Evolutionary conservation across 2,329 filamentous ascomycete species (phyloP), one percentile per base, ranked within the genome.

Genomic region (Achaetomium macrosporum): DNA sequence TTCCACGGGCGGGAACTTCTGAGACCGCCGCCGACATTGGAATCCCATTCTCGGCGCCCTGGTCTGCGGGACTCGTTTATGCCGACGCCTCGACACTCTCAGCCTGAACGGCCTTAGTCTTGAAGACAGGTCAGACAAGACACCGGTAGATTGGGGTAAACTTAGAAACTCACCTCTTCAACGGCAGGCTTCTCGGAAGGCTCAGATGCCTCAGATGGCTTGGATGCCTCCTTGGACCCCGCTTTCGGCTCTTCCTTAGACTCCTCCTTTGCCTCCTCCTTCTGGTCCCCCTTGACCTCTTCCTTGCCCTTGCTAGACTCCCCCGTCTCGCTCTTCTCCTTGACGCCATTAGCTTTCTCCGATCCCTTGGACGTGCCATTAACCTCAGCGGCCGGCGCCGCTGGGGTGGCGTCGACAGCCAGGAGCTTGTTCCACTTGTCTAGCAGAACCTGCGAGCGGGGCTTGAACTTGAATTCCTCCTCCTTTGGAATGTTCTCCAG

Each of bases 401-500:
- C 65, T 11, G 66, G 60, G 10, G 68, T 65, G 11, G 72, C 70
- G 43, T 86, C 85, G 15, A 72, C 74, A 33, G 81, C 81, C n/a
- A 97, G 77, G 35, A 90, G 78, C 68, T 87, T 86, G 69, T 87
- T 95, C 93, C 93, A 99, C 69, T 86, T 87, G 59, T 85, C 83
- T n/a, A 97, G 76, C 44, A 99, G 77, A 6, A 79, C 76, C 59
- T 87, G 79, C 35, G 90, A 91, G 47, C 93, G 86, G 59, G 84
- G 76, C 74, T 93, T 95, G 81, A 99, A 96, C 51, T 87, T 75
- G 69, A 86, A 95, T 60, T 95, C 88, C 35, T 91, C 88, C 59
- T 99, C 93, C 56, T 85, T 85, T 5, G 91, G 91, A 61, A 99
- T 95, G 3, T 78, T 78, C 41, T 85, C 80, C 9, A 99, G 77